Evolutionary conservation across 148 eudicot genomes (phyloP), one percentile per base, ranked within the genome.

Genomic region (Euryodendron excelsum): DNA sequence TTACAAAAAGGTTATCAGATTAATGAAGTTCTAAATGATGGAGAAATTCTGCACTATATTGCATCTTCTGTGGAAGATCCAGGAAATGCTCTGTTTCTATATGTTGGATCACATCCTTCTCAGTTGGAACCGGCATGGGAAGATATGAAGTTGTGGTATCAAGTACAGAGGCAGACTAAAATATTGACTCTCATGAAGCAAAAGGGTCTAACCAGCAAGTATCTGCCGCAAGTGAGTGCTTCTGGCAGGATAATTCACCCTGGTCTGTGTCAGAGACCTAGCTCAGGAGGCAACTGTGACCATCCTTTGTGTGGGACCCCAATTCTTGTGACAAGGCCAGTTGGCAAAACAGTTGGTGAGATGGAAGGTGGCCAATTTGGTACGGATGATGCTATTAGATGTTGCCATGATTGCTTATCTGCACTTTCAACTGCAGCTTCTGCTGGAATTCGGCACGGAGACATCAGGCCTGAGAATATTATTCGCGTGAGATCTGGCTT

Each of bases 81-180:
- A 1, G 90, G 89, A 73, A 88, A 82, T 76, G 63, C 84, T 73
- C 79, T 88, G 44, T 87, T 86, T 76, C 81, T 96, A 33, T 90
- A 93, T 70, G 80, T 93, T 45, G 99, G 99, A 73, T 88, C 99
- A 27, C 94, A 85, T 75, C 99, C 95, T 74, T 93, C 95, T 50
- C 93, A 85, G 77, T 76, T 96, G 56, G 99, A 96, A 75, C 97
- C 99, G 7, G 94, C 93, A 55, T 96, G 94, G 97, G 91, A 92
- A 82, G 95, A 93, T 79, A 90, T 93, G 97, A 87, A 88, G 81
- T 76, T 90, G 52, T 96, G 99, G 99, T 93, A 96, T 84, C 99
- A 89, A 77, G 99, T 96, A 33, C 99, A 96, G 80, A 93, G 99
- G 85, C 98, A 96, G 75, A 93, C 99, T 27, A 96, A 91, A 85